Percentiles rank a stretch among this genome's conserved stretches.
Conservation (phyloP, 306 rosid genomes). For the Prosopis cineraria region DNA sequence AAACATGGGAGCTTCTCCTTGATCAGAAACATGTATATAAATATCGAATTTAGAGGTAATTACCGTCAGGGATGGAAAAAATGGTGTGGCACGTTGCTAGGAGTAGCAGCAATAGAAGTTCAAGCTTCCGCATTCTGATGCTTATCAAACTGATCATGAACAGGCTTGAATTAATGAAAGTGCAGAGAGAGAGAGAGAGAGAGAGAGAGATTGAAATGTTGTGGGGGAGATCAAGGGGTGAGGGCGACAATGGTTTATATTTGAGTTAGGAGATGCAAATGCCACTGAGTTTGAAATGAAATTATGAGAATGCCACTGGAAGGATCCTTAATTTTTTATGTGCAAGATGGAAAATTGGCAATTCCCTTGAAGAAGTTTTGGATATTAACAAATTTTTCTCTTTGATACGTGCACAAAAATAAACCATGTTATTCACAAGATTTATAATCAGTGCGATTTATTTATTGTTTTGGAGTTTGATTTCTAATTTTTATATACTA, state of each 20-base stretch:
- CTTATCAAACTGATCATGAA: not conserved
- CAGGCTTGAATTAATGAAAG: not conserved
- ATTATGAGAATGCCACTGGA: constrained; percentile 54
- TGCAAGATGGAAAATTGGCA: not conserved
- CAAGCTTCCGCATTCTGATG: constrained; percentile 47
- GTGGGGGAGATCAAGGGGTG: constrained; percentile 25
- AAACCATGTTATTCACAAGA: too few relatives aligned
- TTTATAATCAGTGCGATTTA: too few relatives aligned
- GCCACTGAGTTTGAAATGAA: constrained; percentile 34
- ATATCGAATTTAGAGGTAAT: not conserved
- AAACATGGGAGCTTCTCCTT: not conserved
- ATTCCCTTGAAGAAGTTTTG: constrained; percentile 27
- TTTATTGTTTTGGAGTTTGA: too few relatives aligned
- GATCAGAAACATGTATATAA: not conserved
- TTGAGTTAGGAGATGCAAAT: constrained; percentile 29
- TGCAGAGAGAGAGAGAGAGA: not conserved
- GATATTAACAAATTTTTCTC: too few relatives aligned
- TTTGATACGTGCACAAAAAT: too few relatives aligned
- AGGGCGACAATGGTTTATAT: constrained; percentile 43
- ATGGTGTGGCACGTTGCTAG: constrained; percentile 46
- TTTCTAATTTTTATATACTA: too few relatives aligned
- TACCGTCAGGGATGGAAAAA: constrained; percentile 52
- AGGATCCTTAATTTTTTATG: not conserved
- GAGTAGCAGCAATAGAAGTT: constrained; percentile 41
- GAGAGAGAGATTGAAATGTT: not conserved